Percentiles rank a stretch among this genome's conserved stretches.
Conservation (phyloP, 805 yeast species). For the Jamesozyma spencerorum region DNA sequence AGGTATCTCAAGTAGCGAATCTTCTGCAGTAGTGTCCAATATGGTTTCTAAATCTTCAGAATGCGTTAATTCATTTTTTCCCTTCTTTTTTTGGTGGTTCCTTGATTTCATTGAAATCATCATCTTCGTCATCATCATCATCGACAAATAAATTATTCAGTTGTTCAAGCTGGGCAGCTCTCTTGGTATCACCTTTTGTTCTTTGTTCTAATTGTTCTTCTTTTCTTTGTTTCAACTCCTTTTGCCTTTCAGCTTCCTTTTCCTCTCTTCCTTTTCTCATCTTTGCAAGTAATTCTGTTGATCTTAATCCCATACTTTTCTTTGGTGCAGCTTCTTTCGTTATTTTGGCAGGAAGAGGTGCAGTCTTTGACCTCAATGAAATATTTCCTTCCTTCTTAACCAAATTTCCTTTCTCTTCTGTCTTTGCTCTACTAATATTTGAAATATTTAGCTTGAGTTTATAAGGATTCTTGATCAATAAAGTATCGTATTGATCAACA, state of each 20-base stretch:
- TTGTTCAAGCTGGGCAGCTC: constrained; percentile 24
- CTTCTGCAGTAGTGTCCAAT: constrained; percentile 28
- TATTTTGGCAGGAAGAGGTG: constrained; percentile 2
- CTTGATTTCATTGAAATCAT: not conserved
- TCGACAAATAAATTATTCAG: constrained; percentile 23
- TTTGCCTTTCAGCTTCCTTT: constrained; percentile 23
- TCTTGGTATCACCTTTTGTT: constrained; percentile 17
- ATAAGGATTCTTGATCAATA: constrained; percentile 17
- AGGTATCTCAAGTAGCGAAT: constrained; percentile 18
- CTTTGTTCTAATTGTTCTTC: constrained; percentile 11
- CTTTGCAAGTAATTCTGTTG: constrained; percentile 26
- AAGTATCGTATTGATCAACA: constrained; percentile 10
- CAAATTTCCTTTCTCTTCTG: constrained; percentile 8
- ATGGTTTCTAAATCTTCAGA: constrained; percentile 21
- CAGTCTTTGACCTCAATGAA: constrained; percentile 5
- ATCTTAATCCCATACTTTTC: constrained; percentile 20
- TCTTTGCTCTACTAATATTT: constrained; percentile 7
- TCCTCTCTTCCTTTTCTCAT: constrained; percentile 27
- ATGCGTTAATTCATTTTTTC: not conserved
- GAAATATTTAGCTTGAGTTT: constrained; percentile 4
- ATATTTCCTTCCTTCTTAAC: not conserved
- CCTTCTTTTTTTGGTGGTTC: constrained; percentile 1
- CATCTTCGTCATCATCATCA: constrained; percentile 20
- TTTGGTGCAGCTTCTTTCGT: constrained; percentile 4
- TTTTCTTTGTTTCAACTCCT: constrained; percentile 22